Base-by-base conservation (phyloP, 441 rosid genomes). In the Corymbia citriodora region DNA sequence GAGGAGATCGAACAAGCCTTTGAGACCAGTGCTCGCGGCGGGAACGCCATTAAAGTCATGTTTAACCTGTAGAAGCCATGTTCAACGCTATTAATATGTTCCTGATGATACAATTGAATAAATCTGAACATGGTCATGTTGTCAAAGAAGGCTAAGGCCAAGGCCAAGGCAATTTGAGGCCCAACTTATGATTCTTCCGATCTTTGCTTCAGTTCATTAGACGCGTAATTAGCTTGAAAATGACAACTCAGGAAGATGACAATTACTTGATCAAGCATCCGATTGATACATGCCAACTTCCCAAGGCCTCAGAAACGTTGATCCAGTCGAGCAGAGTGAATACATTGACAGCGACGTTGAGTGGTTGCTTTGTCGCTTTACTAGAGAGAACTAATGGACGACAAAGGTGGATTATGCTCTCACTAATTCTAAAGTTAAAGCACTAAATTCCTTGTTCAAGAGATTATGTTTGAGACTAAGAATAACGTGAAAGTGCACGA, bases 31-130 rank as follows among this genome's bases (percentile, higher is more conserved):
- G 98, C 99, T 88, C 91, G 93, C 25, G 99, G 99, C 21, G 96
- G 99, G 21, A 92, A 93, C 54, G 98, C 99, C 89, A 97, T 97
- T 83, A 97, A 97, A 92, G 99, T 98, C 90, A 97, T 97, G 99
- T 96, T 98, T 90, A 98, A 97, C 93, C 97, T 98, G 74, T 97
- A 79, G 85, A 4, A 79, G 52, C 27, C 9, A 40, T 45, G 50
- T 45, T 79, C 48, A 45, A 6, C 27, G 82, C 82, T 21, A 19
- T 36, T 10, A 33, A 36, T 72, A 72, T 21, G 48, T 36, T 72
- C 27, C 82, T 72, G 13, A 9, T 31, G 81, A 70, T 11, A 10
- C 50, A 18, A 9, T 3, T 40, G 49, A 36, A 74, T 36, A 10
- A 74, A 36, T 40, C 50, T 19, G 10, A 79, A 23, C n/a, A 31